These are phyloP conservation scores for Leccinum ochraceum DNA, from an alignment of 768 basidiomycete species.

Conservation along the genomic window DNA sequence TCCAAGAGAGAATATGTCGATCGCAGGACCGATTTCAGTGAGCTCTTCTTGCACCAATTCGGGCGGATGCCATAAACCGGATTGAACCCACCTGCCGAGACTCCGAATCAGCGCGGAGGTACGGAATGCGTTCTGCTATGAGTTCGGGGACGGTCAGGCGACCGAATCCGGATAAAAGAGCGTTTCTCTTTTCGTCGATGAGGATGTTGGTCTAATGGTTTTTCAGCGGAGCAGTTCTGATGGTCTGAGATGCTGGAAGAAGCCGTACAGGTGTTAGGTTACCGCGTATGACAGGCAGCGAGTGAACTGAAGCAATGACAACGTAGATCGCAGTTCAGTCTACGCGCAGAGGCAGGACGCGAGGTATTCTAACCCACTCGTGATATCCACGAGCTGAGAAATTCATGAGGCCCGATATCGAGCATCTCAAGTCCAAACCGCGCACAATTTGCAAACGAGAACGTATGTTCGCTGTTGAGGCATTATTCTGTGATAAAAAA, in stretches of 20 bases:
- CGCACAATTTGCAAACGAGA: slow-evolving; percentile 14
- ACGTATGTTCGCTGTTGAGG: neutral
- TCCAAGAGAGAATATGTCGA: slow-evolving; percentile 16
- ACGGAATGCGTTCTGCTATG: slow-evolving; percentile 13
- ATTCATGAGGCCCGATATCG: neutral
- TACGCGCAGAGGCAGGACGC: neutral
- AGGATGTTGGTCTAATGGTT: slow-evolving; percentile 15
- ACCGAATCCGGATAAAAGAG: slow-evolving; percentile 14
- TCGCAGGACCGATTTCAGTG: neutral
- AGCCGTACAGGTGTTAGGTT: slow-evolving; percentile 16
- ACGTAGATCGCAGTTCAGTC: neutral
- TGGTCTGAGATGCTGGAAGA: neutral
- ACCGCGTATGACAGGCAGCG: slow-evolving; percentile 17
- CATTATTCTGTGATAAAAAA: slow-evolving; percentile 6
- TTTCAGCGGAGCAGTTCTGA: neutral
- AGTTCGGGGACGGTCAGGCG: slow-evolving; percentile 14
- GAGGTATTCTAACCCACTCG: slow-evolving; percentile 19
- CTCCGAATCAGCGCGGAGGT: slow-evolving; percentile 13
- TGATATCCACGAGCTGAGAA: slow-evolving; percentile 16
- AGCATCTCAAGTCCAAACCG: neutral
- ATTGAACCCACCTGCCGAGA: slow-evolving; percentile 12
- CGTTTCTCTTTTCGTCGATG: slow-evolving; percentile 10
- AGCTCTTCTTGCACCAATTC: slow-evolving; percentile 10
- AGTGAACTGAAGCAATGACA: slow-evolving; percentile 7
- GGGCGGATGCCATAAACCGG: slow-evolving; percentile 18